Percentiles rank a stretch among this genome's conserved stretches.
Conservation (phyloP, 2,329 filamentous ascomycete genomes). For the Aspergillus fischeri region DNA sequence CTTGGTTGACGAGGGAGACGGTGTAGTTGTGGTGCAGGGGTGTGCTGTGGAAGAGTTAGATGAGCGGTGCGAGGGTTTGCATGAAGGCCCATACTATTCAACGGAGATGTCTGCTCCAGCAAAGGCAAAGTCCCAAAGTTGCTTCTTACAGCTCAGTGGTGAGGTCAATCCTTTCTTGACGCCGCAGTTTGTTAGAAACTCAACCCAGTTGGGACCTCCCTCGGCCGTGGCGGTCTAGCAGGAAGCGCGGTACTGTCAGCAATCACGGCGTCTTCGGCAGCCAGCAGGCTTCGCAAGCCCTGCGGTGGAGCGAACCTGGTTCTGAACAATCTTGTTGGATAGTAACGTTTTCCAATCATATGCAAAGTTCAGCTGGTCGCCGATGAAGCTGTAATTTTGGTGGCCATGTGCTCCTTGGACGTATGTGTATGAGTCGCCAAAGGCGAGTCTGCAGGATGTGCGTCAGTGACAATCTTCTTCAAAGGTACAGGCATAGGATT, state of each 20-base stretch:
- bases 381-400: slow-evolving; percentile 53
- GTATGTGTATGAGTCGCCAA: slow-evolving; percentile 40
- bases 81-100: slow-evolving; percentile 28
- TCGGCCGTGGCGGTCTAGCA: slow-evolving; percentile 46
- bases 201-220: slow-evolving; percentile 54
- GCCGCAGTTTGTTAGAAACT: slow-evolving; percentile 52
- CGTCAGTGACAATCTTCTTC: slow-evolving; percentile 6
- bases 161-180: slow-evolving; percentile 40
- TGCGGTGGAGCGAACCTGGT: slow-evolving; percentile 25
- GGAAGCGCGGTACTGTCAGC: neutral
- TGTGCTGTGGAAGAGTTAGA: slow-evolving; percentile 28
- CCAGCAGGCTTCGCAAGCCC: neutral
- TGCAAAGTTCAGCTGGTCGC: slow-evolving; percentile 46
- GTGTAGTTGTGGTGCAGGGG: slow-evolving; percentile 51
- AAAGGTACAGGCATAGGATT: neutral
- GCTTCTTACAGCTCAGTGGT: slow-evolving; percentile 42
- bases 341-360: slow-evolving; percentile 45
- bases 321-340: slow-evolving; percentile 49
- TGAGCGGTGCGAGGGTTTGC: neutral
- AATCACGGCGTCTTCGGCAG: neutral
- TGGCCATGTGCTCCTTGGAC: slow-evolving; percentile 52
- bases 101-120: slow-evolving; percentile 50
- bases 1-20: slow-evolving; percentile 48
- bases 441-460: slow-evolving; percentile 19
- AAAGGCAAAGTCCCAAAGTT: slow-evolving; percentile 57